A percentile compares a stretch with the other conserved stretches of the same genome.
These are phyloP conservation scores for Myxozyma geophila DNA, from an alignment of 805 yeast species.

Conservation along the genomic window DNA sequence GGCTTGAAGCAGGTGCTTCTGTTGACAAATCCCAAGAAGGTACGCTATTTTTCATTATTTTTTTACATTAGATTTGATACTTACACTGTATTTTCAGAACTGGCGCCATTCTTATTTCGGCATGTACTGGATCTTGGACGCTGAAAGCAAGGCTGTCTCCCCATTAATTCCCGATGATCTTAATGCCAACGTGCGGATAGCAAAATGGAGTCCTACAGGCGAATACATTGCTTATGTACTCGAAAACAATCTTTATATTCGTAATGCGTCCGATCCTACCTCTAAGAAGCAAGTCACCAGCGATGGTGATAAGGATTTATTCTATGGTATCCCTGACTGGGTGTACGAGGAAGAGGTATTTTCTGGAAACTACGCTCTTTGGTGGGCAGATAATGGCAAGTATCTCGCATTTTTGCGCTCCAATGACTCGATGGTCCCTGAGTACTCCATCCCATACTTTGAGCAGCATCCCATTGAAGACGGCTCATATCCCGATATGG, in stretches of 20 bases:
- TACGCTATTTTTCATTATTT: neutral
- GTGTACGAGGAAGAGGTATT: slow-evolving; percentile 91
- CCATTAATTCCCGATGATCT: slow-evolving; percentile 42
- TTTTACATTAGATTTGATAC: neutral
- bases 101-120: slow-evolving; percentile 75
- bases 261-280: slow-evolving; percentile 48
- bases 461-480: slow-evolving; percentile 55
- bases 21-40: slow-evolving; percentile 52
- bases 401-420: slow-evolving; percentile 66
- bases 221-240: slow-evolving; percentile 64
- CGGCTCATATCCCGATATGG: slow-evolving; percentile 63
- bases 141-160: slow-evolving; percentile 46
- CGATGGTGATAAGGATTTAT: slow-evolving; percentile 69
- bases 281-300: slow-evolving; percentile 57
- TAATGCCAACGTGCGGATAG: slow-evolving; percentile 52
- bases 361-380: slow-evolving; percentile 67
- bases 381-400: slow-evolving; percentile 87
- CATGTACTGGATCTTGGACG: slow-evolving; percentile 64
- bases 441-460: slow-evolving; percentile 74
- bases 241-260: slow-evolving; percentile 70
- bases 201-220: slow-evolving; percentile 78
- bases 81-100: slow-evolving; percentile 41
- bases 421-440: slow-evolving; percentile 75
- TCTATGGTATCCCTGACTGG: slow-evolving; percentile 94
- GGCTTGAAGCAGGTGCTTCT: slow-evolving; percentile 54